Conservation (phyloP, 768 basidiomycete species). For the Hydnomerulius pinastri region DNA sequence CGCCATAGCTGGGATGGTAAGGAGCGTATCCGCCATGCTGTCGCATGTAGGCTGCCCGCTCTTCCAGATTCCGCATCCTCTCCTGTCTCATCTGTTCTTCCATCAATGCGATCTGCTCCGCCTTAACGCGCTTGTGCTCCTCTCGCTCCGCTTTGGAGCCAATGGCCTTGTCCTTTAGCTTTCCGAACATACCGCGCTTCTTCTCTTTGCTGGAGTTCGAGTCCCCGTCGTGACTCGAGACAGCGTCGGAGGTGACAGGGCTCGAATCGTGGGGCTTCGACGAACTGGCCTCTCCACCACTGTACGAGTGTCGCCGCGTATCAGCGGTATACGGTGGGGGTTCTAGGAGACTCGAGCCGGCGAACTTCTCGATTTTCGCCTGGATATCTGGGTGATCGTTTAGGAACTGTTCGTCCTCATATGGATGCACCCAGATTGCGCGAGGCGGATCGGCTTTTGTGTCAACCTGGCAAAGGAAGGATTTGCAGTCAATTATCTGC, state of each 20-base stretch:
- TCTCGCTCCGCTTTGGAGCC: conserved; percentile 68
- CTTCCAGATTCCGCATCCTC: conserved; percentile 20
- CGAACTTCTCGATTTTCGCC: conserved; percentile 33
- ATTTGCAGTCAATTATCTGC: background rate
- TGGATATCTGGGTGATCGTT: conserved; percentile 50
- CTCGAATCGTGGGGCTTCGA: background rate
- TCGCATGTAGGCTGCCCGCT: conserved; percentile 38
- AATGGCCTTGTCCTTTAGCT: conserved; percentile 62
- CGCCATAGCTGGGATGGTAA: conserved; percentile 24
- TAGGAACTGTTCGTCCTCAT: conserved; percentile 68
- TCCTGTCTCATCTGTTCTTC: conserved; percentile 21
- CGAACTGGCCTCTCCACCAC: conserved; percentile 6
- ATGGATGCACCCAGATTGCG: conserved; percentile 72
- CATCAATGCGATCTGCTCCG: conserved; percentile 29
- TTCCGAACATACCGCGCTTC: conserved; percentile 58
- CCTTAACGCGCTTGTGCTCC: conserved; percentile 36
- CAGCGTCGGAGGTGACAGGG: background rate
- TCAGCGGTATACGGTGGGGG: conserved; percentile 30
- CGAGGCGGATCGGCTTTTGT: conserved; percentile 63
- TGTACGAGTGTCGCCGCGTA: conserved; percentile 33
- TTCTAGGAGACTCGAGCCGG: conserved; percentile 3
- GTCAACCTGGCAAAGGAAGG: conserved; percentile 50
- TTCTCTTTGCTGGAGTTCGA: conserved; percentile 22
- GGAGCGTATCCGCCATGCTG: conserved; percentile 34
- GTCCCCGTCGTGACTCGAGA: background rate